phyloP scores from a whole-genome alignment of 1,284 basidiomycete genomes.

The Microbotryum intermedium region DNA sequence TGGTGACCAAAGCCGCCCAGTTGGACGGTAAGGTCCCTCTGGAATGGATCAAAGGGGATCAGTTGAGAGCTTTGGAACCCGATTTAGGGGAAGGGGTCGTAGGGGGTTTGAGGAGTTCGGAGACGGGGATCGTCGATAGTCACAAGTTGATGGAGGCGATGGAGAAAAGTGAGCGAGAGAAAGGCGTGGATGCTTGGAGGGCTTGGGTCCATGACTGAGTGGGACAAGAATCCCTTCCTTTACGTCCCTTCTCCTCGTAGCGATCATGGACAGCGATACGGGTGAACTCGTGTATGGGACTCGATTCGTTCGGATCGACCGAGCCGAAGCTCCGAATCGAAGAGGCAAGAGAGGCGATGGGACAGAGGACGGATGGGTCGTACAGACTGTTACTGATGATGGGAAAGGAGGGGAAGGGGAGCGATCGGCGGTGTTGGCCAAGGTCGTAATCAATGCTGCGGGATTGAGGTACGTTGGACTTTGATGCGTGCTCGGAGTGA shows the following conservation, averaged over 20 bases:
- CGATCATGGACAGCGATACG: slow-evolving; percentile 60
- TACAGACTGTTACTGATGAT: slow-evolving; percentile 43
- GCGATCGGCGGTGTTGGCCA: slow-evolving; percentile 67
- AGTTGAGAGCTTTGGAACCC: slow-evolving; percentile 70
- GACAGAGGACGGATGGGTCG: slow-evolving; percentile 46
- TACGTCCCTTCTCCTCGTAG: slow-evolving; percentile 41
- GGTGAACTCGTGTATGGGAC: slow-evolving; percentile 76
- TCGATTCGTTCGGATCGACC: slow-evolving; percentile 81
- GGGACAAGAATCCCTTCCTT: slow-evolving; percentile 44
- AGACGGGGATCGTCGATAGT: slow-evolving; percentile 86
- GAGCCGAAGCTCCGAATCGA: slow-evolving; percentile 33
- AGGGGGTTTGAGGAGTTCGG: slow-evolving; percentile 68
- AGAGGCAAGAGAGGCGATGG: slow-evolving; percentile 29
- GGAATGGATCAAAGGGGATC: slow-evolving; percentile 59
- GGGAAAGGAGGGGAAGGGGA: slow-evolving; percentile 32
- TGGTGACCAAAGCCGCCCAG: slow-evolving; percentile 52
- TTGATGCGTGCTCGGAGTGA: slow-evolving; percentile 31
- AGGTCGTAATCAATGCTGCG: slow-evolving; percentile 75
- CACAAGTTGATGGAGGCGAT: slow-evolving; percentile 48
- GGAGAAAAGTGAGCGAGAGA: slow-evolving; percentile 17
- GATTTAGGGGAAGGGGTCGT: slow-evolving; percentile 62
- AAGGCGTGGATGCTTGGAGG: slow-evolving; percentile 5
- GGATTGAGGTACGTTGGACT: slow-evolving; percentile 59
- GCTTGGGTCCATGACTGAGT: slow-evolving; percentile 69
- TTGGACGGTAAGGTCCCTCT: slow-evolving; percentile 49